These are phyloP conservation scores for Aureobasidium lini DNA, from an alignment of 2,329 filamentous ascomycete species.

Conservation along the genomic window DNA sequence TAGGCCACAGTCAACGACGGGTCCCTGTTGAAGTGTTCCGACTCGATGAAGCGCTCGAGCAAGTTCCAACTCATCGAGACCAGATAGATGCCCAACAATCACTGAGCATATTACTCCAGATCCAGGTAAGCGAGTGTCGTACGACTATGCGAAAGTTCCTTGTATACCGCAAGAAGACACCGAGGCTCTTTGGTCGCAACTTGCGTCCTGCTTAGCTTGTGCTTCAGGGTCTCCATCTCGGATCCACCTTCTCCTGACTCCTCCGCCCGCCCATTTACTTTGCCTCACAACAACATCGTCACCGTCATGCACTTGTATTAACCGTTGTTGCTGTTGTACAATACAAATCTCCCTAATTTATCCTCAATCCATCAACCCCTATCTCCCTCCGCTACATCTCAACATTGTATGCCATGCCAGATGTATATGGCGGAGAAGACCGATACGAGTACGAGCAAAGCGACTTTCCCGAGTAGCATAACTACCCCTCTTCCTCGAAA, in stretches of 20 bases:
- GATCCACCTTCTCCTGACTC: conserved; percentile 2
- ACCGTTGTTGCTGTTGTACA: background rate
- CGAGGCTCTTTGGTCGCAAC: background rate
- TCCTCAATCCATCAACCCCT: background rate
- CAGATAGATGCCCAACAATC: background rate
- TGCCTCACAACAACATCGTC: background rate
- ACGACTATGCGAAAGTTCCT: background rate
- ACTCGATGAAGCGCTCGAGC: conserved; percentile 84
- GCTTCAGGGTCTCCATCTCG: background rate
- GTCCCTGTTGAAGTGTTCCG: conserved; percentile 88
- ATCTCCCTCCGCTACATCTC: background rate
- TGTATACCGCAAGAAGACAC: conserved; percentile 2
- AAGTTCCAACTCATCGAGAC: conserved; percentile 63
- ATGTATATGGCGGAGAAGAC: background rate
- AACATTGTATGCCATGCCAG: background rate
- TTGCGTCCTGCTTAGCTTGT: background rate
- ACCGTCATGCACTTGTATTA: background rate
- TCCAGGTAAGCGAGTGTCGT: background rate
- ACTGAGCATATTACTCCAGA: background rate
- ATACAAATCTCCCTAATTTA: background rate
- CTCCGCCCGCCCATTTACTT: background rate
- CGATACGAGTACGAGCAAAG: background rate
- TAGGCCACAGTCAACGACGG: conserved; percentile 84
- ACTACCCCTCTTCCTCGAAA: background rate
- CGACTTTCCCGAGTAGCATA: background rate